phyloP scores from a whole-genome alignment of 1,139 yeast genomes.

The Magnusiomyces magnusii region DNA sequence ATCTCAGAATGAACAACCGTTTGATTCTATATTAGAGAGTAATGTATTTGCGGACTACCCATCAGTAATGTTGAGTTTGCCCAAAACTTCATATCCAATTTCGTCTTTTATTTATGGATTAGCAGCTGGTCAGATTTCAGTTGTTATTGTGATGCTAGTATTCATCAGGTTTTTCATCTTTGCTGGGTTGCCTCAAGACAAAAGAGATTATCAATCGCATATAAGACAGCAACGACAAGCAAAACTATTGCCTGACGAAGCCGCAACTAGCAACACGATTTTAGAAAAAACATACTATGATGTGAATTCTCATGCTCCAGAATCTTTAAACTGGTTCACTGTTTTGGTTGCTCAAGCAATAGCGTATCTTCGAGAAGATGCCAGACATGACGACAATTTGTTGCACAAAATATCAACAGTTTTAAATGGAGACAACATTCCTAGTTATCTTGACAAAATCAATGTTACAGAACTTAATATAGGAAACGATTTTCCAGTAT shows the following conservation, averaged over 20 bases:
- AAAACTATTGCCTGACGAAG: constrained; percentile 31
- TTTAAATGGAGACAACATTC: constrained; percentile 46
- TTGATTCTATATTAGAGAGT: neutral
- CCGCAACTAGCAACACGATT: constrained; percentile 39
- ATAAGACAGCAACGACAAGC: constrained; percentile 26
- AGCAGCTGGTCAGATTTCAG: constrained; percentile 69
- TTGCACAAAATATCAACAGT: constrained; percentile 62
- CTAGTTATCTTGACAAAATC: constrained; percentile 74
- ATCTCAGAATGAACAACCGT: neutral
- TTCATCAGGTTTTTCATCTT: constrained; percentile 85
- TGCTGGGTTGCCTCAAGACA: constrained; percentile 50
- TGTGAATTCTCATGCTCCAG: constrained; percentile 79
- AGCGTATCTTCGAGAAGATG: constrained; percentile 79
- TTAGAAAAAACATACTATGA: constrained; percentile 89
- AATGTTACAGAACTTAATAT: constrained; percentile 81
- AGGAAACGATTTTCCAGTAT: constrained; percentile 93
- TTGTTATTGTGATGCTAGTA: constrained; percentile 61
- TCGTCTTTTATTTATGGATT: constrained; percentile 23
- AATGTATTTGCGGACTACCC: neutral
- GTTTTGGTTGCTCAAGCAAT: constrained; percentile 89
- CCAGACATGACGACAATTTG: constrained; percentile 74
- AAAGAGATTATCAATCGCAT: constrained; percentile 26
- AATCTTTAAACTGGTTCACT: constrained; percentile 94
- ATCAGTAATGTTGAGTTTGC: neutral
- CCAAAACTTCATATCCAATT: neutral